Percentiles rank a stretch among this genome's conserved stretches.
phyloP scores from a whole-genome alignment of 345 rosid species.

The Boechera stricta region DNA sequence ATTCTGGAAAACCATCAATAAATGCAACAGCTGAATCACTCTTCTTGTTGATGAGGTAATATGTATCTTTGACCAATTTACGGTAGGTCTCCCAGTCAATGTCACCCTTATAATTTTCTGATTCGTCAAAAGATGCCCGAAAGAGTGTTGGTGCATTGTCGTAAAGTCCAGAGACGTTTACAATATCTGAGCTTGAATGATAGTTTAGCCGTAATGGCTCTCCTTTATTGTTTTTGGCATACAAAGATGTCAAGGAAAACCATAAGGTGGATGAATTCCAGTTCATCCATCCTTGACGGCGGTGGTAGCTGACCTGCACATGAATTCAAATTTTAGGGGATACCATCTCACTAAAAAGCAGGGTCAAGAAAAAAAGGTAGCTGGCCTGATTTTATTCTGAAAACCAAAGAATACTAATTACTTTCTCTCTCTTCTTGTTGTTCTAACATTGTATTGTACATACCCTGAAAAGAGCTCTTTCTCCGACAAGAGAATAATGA shows the following conservation, averaged over 20 bases:
- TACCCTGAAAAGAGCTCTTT: conserved; percentile 90
- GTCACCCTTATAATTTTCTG: conserved; percentile 61
- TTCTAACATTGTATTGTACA: conserved; percentile 19
- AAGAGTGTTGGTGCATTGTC: conserved; percentile 70
- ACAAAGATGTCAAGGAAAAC: conserved; percentile 87
- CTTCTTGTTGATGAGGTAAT: conserved; percentile 86
- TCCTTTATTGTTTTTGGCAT: conserved; percentile 71
- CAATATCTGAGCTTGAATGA: conserved; percentile 69
- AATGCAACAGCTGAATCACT: conserved; percentile 80
- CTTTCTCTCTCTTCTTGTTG: conserved; percentile 22
- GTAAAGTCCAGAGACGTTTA: conserved; percentile 65
- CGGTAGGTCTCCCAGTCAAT: conserved; percentile 68
- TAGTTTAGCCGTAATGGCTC: conserved; percentile 69
- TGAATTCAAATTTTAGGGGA: conserved; percentile 25
- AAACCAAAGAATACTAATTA: not conserved
- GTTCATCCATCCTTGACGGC: conserved; percentile 51
- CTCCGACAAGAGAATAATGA: conserved; percentile 89
- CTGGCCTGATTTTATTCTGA: conserved; percentile 19
- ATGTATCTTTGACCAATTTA: conserved; percentile 61
- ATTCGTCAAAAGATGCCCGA: conserved; percentile 58
- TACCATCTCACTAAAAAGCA: conserved; percentile 18
- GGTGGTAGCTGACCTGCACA: conserved; percentile 76
- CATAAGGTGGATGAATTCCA: conserved; percentile 69
- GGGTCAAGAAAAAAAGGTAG: conserved; percentile 14
- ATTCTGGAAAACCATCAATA: conserved; percentile 75